Evolutionary conservation across 108 stramenopile species (phyloP).

Genomic region (Mayamaea pseudoterrestris): DNA sequence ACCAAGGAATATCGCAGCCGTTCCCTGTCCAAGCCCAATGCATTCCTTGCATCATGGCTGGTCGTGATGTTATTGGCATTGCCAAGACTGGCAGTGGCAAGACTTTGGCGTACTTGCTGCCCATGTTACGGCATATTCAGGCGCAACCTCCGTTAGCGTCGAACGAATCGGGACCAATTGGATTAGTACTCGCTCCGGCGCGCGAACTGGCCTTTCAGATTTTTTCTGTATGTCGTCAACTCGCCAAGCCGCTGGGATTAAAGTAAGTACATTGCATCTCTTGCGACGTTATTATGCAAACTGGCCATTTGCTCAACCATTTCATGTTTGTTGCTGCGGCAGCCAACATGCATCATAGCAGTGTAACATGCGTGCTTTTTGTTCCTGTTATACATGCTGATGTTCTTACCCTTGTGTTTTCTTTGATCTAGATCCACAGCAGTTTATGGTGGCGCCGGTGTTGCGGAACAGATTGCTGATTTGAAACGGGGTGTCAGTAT

Average conservation of each 20-base stretch:
- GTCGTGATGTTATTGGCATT: slow-evolving; percentile 97
- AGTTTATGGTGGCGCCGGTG: slow-evolving; percentile 95
- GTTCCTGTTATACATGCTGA: no score
- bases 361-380: no score
- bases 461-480: slow-evolving; percentile 95
- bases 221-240: slow-evolving; percentile 73
- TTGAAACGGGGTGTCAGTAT: slow-evolving; percentile 95
- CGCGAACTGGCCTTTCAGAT: slow-evolving; percentile 96
- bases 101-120: slow-evolving; percentile 92
- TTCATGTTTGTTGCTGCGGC: neutral
- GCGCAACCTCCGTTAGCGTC: slow-evolving; percentile 82
- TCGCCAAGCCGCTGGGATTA: slow-evolving; percentile 61
- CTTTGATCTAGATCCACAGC: slow-evolving; percentile 53
- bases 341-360: neutral
- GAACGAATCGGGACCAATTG: slow-evolving; percentile 93
- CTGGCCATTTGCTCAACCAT: no score
- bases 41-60: slow-evolving; percentile 95
- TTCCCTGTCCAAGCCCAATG: slow-evolving; percentile 97
- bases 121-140: slow-evolving; percentile 86
- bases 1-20: slow-evolving; percentile 64
- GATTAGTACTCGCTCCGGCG: slow-evolving; percentile 91
- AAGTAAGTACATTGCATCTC: slow-evolving; percentile 38
- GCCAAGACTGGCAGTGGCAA: slow-evolving; percentile 98
- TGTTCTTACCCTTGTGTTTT: slow-evolving; percentile 1
- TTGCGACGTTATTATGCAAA: no score